phyloP scores from a whole-genome alignment of 2,329 filamentous ascomycete species.

The Colletotrichum gloeosporioides region DNA sequence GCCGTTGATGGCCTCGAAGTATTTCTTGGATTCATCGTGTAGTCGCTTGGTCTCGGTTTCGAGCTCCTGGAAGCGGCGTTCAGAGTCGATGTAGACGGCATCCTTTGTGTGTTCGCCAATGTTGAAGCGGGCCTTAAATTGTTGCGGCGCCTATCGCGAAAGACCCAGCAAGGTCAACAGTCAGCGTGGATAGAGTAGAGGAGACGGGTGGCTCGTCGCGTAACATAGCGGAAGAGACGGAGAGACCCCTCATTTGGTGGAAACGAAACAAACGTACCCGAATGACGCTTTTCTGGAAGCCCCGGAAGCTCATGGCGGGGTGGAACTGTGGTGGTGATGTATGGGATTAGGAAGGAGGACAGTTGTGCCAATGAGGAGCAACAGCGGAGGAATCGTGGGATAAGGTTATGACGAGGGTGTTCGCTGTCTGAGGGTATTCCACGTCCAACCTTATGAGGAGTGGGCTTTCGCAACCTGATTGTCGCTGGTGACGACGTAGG shows the following conservation, averaged over 20 bases:
- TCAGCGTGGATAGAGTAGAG: neutral
- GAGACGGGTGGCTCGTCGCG: slow-evolving; percentile 3
- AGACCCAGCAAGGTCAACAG: neutral
- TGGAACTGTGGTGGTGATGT: slow-evolving; percentile 14
- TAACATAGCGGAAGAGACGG: neutral
- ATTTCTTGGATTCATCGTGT: slow-evolving; percentile 96
- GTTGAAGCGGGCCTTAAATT: slow-evolving; percentile 90
- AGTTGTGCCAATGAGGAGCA: slow-evolving; percentile 5
- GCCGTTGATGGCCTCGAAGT: slow-evolving; percentile 96
- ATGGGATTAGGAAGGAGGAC: neutral
- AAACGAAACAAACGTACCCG: slow-evolving; percentile 62
- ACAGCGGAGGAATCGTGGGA: neutral
- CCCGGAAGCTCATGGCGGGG: slow-evolving; percentile 89
- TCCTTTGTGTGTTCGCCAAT: slow-evolving; percentile 96
- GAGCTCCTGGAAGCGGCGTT: slow-evolving; percentile 91
- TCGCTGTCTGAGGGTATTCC: slow-evolving; percentile 21
- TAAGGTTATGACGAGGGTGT: slow-evolving; percentile 13
- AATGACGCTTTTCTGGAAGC: slow-evolving; percentile 87
- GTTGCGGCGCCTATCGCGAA: slow-evolving; percentile 76
- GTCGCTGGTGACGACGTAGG: slow-evolving; percentile 36
- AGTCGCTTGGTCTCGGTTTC: slow-evolving; percentile 96
- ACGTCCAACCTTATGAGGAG: slow-evolving; percentile 21
- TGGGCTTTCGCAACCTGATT: slow-evolving; percentile 23
- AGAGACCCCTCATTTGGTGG: slow-evolving; percentile 25
- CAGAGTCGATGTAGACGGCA: slow-evolving; percentile 91